phyloP scores from a whole-genome alignment of 1,139 yeast species.

The Suhomyces kunorum region DNA sequence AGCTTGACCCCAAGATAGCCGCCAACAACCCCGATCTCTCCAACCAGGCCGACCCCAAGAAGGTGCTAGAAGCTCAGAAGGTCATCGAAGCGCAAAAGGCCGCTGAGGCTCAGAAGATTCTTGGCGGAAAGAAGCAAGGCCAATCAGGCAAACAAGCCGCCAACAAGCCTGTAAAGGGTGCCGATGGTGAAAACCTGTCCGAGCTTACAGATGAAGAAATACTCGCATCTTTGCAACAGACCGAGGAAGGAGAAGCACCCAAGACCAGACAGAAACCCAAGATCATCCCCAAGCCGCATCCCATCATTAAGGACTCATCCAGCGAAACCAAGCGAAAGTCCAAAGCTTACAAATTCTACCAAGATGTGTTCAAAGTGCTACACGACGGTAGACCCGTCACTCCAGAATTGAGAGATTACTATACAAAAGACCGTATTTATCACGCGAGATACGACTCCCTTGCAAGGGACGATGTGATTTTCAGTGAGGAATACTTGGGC shows the following conservation, averaged over 20 bases:
- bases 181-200: not conserved
- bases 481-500: slow-evolving; percentile 50
- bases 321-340: slow-evolving; percentile 12
- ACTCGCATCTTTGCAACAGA: not conserved
- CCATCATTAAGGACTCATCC: slow-evolving; percentile 7
- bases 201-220: not conserved
- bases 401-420: slow-evolving; percentile 35
- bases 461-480: slow-evolving; percentile 24
- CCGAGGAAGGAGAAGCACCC: not conserved
- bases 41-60: slow-evolving; percentile 1
- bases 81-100: slow-evolving; percentile 1
- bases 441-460: slow-evolving; percentile 51
- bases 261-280: slow-evolving; percentile 2
- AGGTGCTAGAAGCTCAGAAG: slow-evolving; percentile 1
- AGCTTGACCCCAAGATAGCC: not conserved
- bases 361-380: slow-evolving; percentile 37
- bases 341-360: slow-evolving; percentile 28
- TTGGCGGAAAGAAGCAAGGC: too few relatives aligned
- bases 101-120: not conserved
- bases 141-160: not conserved
- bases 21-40: not conserved
- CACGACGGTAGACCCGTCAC: slow-evolving; percentile 41
- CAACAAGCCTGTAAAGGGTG: not conserved
- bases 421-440: slow-evolving; percentile 42
- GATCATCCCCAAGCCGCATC: slow-evolving; percentile 9